Conservation (phyloP, 164 flowering plant species). For the Vitis labrusca region DNA sequence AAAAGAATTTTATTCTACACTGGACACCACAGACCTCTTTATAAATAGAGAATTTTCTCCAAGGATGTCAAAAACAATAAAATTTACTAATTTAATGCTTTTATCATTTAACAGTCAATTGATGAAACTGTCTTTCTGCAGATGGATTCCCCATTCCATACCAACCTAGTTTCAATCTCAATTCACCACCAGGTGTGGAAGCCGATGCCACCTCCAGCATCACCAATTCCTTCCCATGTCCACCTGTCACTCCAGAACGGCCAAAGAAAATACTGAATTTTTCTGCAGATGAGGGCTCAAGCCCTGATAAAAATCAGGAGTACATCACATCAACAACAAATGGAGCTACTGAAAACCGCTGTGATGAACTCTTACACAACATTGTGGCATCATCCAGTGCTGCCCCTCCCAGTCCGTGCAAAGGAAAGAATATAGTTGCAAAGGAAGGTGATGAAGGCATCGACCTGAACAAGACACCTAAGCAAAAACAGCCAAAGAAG, state of each 20-base stretch:
- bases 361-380: constrained; percentile 24
- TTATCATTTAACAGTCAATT: no score
- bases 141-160: constrained; percentile 30
- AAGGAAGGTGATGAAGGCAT: constrained; percentile 22
- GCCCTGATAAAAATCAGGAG: constrained; percentile 17
- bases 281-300: constrained; percentile 10
- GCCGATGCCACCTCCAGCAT: constrained; percentile 11
- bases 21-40: no score
- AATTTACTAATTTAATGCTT: no score
- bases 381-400: constrained; percentile 28
- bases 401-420: constrained; percentile 14
- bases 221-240: constrained; percentile 15
- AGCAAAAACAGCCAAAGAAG: constrained; percentile 43
- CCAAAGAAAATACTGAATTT: constrained; percentile 9
- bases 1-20: no score
- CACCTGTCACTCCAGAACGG: constrained; percentile 33
- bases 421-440: constrained; percentile 15
- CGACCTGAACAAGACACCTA: constrained; percentile 56
- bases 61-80: no score
- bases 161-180: constrained; percentile 22
- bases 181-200: constrained; percentile 28
- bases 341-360: constrained; percentile 12
- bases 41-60: no score
- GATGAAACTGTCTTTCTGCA: constrained; percentile 14
- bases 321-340: constrained; percentile 6